These are phyloP conservation scores for Starmerella scarabaei DNA, from an alignment of 805 yeast genomes.

Conservation along the genomic window DNA sequence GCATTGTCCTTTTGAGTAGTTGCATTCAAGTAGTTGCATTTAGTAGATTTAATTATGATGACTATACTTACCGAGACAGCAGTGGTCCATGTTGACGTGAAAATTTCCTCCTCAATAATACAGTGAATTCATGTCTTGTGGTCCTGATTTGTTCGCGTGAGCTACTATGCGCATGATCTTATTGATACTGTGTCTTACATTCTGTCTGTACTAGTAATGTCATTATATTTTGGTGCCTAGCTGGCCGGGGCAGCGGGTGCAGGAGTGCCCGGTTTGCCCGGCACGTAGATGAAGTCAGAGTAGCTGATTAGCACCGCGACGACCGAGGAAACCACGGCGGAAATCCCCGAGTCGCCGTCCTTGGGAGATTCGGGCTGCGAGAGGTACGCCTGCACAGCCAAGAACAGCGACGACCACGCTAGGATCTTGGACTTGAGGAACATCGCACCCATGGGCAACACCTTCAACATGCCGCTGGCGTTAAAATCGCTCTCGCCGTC, in stretches of 20 bases:
- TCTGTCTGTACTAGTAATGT: too few relatives aligned
- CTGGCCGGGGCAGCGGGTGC: background rate
- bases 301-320: conserved; percentile 26
- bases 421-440: conserved; percentile 28
- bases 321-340: conserved; percentile 23
- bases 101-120: too few relatives aligned
- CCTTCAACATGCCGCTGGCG: conserved; percentile 19
- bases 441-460: conserved; percentile 31
- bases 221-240: too few relatives aligned
- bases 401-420: conserved; percentile 29
- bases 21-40: background rate
- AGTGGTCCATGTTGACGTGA: too few relatives aligned
- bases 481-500: conserved; percentile 17
- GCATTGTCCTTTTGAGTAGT: conserved; percentile 72
- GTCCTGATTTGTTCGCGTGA: too few relatives aligned
- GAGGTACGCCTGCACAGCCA: conserved; percentile 26
- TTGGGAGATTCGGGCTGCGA: conserved; percentile 23
- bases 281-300: conserved; percentile 27
- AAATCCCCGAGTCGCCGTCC: conserved; percentile 23
- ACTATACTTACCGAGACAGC: too few relatives aligned
- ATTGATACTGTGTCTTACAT: too few relatives aligned
- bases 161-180: too few relatives aligned
- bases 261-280: conserved; percentile 3
- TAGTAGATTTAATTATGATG: too few relatives aligned
- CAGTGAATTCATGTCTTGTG: too few relatives aligned